Base-by-base conservation (phyloP, 345 rosid species). In the Brassica cretica region DNA sequence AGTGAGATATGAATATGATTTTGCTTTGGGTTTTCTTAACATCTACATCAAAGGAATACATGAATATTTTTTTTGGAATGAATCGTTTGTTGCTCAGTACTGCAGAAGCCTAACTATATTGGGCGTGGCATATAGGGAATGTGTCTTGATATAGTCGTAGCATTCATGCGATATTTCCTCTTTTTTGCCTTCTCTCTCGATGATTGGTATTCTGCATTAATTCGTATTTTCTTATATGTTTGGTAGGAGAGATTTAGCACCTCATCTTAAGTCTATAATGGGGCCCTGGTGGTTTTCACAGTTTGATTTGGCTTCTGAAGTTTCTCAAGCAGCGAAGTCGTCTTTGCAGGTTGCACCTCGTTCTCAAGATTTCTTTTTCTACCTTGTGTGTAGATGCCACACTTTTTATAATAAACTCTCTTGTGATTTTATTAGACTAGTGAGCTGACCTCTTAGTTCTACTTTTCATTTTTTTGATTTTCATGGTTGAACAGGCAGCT, bases 241-340 rank as follows among this genome's bases (percentile, higher is more conserved):
- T 68, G 76, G 8, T 84, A 94, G 98, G 85, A 84, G 98, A 85
- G 96, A 94, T 83, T 84, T 94, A 83, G 98, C 97, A 64, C 94
- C 88, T 1, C 95, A 92, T 79, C 81, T 94, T 77, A 94, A 91
- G 82, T 82, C 89, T 74, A 76, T 94, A 78, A 91, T 94, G 94
- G 98, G 98, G 71, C 98, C 98, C 12, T 94, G 98, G 98, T 94
- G 98, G 98, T 88, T 88, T 86, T 89, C 98, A 55, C 98, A 93
- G 83, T 94, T 94, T 79, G 98, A 94, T 85, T 75, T 88, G 65
- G 89, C 71, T 84, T 82, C 87, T 81, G 98, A 94, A 87, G 96
- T 93, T 87, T 85, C 97, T 77, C 85, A 88, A 76, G 91, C 90
- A 78, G 97, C 98, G 73, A 91, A 91, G 87, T 82, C 79, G 60